A percentile compares a stretch with the other conserved stretches of the same genome.
phyloP scores from a whole-genome alignment of 2,329 filamentous ascomycete species.

The Colletotrichum costaricense region DNA sequence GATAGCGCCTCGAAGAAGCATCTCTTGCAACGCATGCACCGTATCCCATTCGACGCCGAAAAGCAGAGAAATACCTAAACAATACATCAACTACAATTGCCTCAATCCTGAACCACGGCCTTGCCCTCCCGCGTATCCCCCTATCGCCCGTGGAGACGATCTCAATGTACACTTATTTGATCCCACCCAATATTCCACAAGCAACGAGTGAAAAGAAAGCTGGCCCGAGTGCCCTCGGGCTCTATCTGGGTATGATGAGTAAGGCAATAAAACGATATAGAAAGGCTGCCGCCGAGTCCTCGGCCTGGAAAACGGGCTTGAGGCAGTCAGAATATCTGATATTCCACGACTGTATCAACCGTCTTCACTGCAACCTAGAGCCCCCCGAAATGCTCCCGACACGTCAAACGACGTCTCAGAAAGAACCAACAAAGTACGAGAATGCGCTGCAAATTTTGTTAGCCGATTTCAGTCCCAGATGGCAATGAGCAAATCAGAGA shows the following conservation, averaged over 20 bases:
- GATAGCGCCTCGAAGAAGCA: background rate
- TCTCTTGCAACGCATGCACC: conserved; percentile 2
- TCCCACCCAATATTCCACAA: conserved; percentile 29
- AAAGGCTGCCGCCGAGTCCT: conserved; percentile 26
- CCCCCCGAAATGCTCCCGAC: background rate
- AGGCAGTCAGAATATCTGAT: too few relatives aligned
- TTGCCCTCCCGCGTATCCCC: background rate
- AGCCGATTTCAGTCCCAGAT: conserved; percentile 8
- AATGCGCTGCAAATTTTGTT: conserved; percentile 51
- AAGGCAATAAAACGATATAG: conserved; percentile 32
- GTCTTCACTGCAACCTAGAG: background rate
- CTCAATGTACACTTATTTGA: conserved; percentile 33
- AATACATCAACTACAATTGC: conserved; percentile 27
- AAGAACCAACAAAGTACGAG: conserved; percentile 63
- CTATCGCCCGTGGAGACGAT: conserved; percentile 6
- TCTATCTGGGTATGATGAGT: conserved; percentile 36
- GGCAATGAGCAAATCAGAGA: background rate
- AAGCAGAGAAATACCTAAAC: conserved; percentile 9
- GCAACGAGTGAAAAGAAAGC: conserved; percentile 34
- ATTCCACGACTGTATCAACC: conserved; percentile 3
- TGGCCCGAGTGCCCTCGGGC: conserved; percentile 25
- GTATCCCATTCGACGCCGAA: conserved; percentile 3
- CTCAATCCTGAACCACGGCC: conserved; percentile 16
- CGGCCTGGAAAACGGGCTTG: too few relatives aligned
- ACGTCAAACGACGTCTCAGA: conserved; percentile 45